These are phyloP conservation scores for Syncephalastrum monosporum DNA, from an alignment of 371 early-diverging fungal species.

Conservation along the genomic window DNA sequence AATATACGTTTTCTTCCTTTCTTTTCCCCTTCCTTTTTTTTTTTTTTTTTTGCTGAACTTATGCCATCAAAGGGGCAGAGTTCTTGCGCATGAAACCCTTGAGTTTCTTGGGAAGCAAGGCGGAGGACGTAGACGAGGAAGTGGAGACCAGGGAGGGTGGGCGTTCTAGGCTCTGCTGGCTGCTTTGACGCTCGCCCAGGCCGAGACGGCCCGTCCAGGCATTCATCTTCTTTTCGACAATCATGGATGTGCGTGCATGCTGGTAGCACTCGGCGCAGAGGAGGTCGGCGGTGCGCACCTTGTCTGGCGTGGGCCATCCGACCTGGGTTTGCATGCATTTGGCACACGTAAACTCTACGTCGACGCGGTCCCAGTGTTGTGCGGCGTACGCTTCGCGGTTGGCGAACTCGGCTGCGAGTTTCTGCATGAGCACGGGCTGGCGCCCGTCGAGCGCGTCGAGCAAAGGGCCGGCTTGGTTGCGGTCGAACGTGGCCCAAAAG, in stretches of 20 bases:
- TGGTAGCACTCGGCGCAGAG: conserved; percentile 40
- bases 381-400: conserved; percentile 31
- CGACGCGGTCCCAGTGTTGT: conserved; percentile 21
- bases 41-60: no score
- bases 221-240: conserved; percentile 42
- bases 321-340: conserved; percentile 18
- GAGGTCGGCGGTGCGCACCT: conserved; percentile 28
- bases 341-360: conserved; percentile 36
- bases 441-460: conserved; percentile 17
- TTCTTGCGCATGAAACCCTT: no score
- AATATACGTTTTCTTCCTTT: no score
- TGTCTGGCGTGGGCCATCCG: conserved; percentile 44
- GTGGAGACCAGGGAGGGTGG: no score
- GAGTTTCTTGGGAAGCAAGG: no score
- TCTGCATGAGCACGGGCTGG: no score
- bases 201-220: conserved; percentile 4
- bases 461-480: conserved; percentile 24
- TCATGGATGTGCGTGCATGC: conserved; percentile 27
- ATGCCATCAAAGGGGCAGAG: no score
- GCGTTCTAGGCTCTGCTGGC: no score
- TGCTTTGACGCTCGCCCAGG: no score
- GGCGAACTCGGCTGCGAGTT: conserved; percentile 19
- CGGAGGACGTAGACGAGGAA: no score
- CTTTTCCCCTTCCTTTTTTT: no score
- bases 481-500: conserved; percentile 32